Conservation (phyloP, 495 filamentous ascomycete species). For the Aspergillus hancockii region DNA sequence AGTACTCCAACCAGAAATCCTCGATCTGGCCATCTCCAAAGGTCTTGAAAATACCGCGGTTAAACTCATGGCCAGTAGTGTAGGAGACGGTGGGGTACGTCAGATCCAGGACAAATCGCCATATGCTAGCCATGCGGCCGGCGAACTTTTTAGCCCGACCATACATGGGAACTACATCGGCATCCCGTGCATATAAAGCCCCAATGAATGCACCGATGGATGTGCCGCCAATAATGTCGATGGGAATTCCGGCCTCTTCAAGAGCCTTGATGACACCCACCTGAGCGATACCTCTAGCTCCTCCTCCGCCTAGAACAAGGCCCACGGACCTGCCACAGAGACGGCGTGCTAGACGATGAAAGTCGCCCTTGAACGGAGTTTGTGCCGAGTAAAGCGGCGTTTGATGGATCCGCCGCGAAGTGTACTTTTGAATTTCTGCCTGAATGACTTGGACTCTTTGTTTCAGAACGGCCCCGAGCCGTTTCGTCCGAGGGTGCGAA, state of each 20-base stretch:
- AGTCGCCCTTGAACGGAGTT: constrained; percentile 92
- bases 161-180: constrained; percentile 95
- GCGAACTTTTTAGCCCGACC: constrained; percentile 96
- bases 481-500: constrained; percentile 72
- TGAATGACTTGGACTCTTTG: constrained; percentile 92
- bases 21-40: constrained; percentile 96
- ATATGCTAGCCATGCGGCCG: constrained; percentile 94
- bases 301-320: constrained; percentile 89
- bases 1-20: constrained; percentile 98
- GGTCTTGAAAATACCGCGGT: constrained; percentile 97
- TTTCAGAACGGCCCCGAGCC: constrained; percentile 83
- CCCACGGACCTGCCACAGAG: constrained; percentile 94
- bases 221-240: constrained; percentile 94
- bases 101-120: constrained; percentile 92
- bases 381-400: constrained; percentile 88
- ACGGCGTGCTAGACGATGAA: constrained; percentile 86
- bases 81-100: constrained; percentile 95
- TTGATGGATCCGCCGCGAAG: constrained; percentile 79
- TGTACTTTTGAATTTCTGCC: constrained; percentile 97
- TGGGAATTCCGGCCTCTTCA: constrained; percentile 94
- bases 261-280: constrained; percentile 92
- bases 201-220: constrained; percentile 99
- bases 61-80: constrained; percentile 98
- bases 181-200: constrained; percentile 91
- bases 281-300: constrained; percentile 87